Evolutionary conservation across 768 basidiomycete genomes (phyloP), one percentile per base, ranked within the genome.

Genomic region (Trametes maxima): DNA sequence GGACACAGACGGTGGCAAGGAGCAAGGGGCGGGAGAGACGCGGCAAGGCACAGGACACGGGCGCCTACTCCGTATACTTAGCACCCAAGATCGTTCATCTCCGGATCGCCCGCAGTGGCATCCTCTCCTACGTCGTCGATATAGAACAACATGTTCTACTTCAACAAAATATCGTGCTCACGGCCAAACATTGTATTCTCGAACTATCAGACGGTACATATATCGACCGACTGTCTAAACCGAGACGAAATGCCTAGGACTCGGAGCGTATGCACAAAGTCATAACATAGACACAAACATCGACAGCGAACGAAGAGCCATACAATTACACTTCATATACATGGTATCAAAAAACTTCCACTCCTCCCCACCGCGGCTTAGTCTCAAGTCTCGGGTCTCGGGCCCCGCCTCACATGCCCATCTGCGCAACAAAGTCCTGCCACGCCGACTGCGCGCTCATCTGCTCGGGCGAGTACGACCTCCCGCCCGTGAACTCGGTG

Each of bases 381-480:
- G 1, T 22, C 21, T n/a, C 44, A 45, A 19, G 21, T 16, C 2
- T 1, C 35, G 33, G n/a, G n/a, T n/a, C n/a, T n/a, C n/a, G n/a
- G n/a, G n/a, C n/a, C n/a, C 21, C 19, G 40, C 28, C 56, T 66
- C 62, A 67, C 66, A 69, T 64, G 48, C 68, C 65, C 59, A 74
- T 65, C 65, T 73, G 72, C 22, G 71, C 68, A 7, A 75, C 70
- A 48, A 76, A 73, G 57, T 73, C 75, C 58, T 74, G 70, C 73
- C 73, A 74, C 3, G 68, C 65, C 7, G 62, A 68, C 59, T 74
- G 73, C 66, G 71, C 66, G 45, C 53, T 71, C 19, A 57, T 65
- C 36, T 46, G 47, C 39, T 73, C 71, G 1, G 73, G 73, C 77
- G 36, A 81, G 64, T 72, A 80, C 70, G 58, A 77, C 72, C 57